Evolutionary conservation across 2,329 filamentous ascomycete species (phyloP), one percentile per base, ranked within the genome.

Genomic region (Ilyonectria sp.): DNA sequence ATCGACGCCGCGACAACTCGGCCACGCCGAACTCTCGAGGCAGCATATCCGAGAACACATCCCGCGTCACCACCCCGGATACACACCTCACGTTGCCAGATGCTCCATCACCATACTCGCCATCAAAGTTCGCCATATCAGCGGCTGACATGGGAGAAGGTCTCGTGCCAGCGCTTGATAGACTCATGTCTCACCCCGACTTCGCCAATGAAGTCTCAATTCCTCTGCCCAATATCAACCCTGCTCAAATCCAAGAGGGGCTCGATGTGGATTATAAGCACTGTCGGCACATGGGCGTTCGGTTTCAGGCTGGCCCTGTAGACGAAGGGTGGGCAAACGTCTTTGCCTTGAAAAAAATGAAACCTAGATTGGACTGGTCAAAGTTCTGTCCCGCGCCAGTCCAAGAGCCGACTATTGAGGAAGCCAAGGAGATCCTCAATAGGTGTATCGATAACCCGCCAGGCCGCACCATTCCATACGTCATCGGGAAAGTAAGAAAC

Each of bases 141-240:
- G 31, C 21, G 5, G 43, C 40, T 6, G 43, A 56, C 6, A 50
- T 63, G 43, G 52, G 33, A 23, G 33, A 40, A 11, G n/a, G 26
- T 5, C n/a, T 54, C 17, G 33, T 54, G 10, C 52, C 15, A 23
- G 60, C 35, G 19, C 58, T 60, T 31, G 8, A n/a, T 17, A 54
- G 17, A 46, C 6, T 37, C 49, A 61, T 54, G 21, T 44, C 58
- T 33, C 23, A 46, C 8, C 37, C 47, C 23, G 58, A 46, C 17
- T 61, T 61, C 26, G 58, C 23, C 10, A 54, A 54, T 13, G 23
- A 53, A 21, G 35, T 61, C 49, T 61, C 23, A 3, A 37, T 61
- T 33, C 47, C 47, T 35, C 23, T 29, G 10, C 58, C 49, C 26
- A 6, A 9, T n/a, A 61, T 61, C 13, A 26, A 54, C 47, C 49